These are phyloP conservation scores for Schizothecium vesticola DNA, from an alignment of 495 filamentous ascomycete genomes.

Conservation along the genomic window DNA sequence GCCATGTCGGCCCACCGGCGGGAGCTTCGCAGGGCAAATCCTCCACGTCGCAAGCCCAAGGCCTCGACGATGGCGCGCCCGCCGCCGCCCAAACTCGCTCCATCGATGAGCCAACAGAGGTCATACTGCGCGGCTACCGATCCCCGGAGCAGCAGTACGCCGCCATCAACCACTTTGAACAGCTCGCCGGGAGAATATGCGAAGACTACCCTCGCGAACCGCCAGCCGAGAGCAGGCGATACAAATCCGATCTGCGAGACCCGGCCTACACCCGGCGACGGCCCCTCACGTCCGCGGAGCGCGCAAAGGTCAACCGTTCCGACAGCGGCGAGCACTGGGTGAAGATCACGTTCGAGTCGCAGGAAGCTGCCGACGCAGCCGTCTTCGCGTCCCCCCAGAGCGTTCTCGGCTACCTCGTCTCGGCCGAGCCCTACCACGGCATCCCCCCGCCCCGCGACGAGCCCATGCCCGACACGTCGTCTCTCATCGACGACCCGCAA, in stretches of 20 bases:
- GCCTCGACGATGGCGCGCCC: conserved; percentile 25
- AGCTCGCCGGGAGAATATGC: conserved; percentile 72
- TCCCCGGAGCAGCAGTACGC: conserved; percentile 68
- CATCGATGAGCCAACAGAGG: conserved; percentile 58
- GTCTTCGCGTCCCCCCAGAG: conserved; percentile 69
- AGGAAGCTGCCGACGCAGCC: conserved; percentile 70
- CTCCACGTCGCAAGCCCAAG: conserved; percentile 1
- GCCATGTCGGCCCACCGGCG: conserved; percentile 15
- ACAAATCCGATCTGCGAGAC: conserved; percentile 59
- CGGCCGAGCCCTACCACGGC: conserved; percentile 70
- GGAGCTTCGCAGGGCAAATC: not conserved
- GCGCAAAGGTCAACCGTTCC: conserved; percentile 67
- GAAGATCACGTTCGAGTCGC: conserved; percentile 85
- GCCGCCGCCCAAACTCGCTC: conserved; percentile 20
- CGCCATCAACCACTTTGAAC: conserved; percentile 78
- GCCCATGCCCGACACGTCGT: conserved; percentile 43
- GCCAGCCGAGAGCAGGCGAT: conserved; percentile 48
- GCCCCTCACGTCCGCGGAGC: conserved; percentile 61
- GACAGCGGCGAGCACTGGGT: conserved; percentile 84
- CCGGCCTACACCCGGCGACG: conserved; percentile 53
- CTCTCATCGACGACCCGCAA: conserved; percentile 13
- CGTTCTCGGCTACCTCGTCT: conserved; percentile 70
- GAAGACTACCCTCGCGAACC: conserved; percentile 82
- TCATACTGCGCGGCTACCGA: conserved; percentile 79
- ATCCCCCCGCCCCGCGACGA: conserved; percentile 63